phyloP scores from a whole-genome alignment of 306 rosid species.

The Fragaria nilgerrensis region DNA sequence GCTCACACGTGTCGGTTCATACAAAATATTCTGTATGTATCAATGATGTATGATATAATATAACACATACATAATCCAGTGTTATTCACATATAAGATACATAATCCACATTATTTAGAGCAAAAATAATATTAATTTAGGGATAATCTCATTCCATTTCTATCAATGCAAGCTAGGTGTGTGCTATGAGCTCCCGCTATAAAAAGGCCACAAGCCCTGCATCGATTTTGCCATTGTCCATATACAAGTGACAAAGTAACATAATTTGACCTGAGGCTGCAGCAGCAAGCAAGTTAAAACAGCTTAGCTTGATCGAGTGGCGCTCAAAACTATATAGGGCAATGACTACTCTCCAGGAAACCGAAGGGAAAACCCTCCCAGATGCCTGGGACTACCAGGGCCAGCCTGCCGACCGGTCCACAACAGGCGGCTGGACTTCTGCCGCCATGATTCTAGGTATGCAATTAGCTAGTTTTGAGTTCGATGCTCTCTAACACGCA shows the following conservation, averaged over 20 bases:
- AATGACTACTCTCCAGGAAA: constrained; percentile 43
- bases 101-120: neutral
- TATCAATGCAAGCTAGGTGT: neutral
- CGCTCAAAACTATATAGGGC: neutral
- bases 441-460: constrained; percentile 76
- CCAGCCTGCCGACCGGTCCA: constrained; percentile 51
- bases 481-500: neutral
- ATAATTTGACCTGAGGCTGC: neutral
- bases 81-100: neutral
- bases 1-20: neutral
- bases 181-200: constrained; percentile 1
- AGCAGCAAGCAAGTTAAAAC: neutral
- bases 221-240: neutral
- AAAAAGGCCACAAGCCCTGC: constrained; percentile 9
- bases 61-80: neutral
- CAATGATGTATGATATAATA: neutral
- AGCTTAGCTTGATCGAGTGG: neutral
- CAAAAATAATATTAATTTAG: too few relatives aligned
- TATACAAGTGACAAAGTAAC: neutral
- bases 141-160: neutral
- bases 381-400: constrained; percentile 87
- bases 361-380: constrained; percentile 46
- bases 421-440: constrained; percentile 75
- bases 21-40: neutral
- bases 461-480: too few relatives aligned